These are phyloP conservation scores for Ophiosphaerella herpotricha DNA, from an alignment of 2,329 filamentous ascomycete species.

Conservation along the genomic window DNA sequence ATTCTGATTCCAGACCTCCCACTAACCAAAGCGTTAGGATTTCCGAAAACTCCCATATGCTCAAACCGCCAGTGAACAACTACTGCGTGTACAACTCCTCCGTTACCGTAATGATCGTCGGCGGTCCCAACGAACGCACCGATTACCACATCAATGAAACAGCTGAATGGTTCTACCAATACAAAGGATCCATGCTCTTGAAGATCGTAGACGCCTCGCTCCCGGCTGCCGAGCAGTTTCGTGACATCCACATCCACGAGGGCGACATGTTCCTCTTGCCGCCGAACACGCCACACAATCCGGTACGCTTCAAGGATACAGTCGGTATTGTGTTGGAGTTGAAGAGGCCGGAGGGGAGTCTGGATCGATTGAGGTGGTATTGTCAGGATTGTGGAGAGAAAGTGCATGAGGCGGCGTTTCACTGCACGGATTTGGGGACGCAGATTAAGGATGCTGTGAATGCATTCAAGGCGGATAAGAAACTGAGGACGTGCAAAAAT, in stretches of 20 bases:
- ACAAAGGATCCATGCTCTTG: slow-evolving; percentile 90
- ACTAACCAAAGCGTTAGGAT: slow-evolving; percentile 63
- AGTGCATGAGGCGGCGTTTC: slow-evolving; percentile 85
- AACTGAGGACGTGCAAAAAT: slow-evolving; percentile 72
- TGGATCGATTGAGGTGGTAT: slow-evolving; percentile 91
- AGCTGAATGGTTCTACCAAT: slow-evolving; percentile 97
- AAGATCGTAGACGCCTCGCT: slow-evolving; percentile 73
- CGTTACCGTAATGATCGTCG: slow-evolving; percentile 90
- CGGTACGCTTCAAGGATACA: slow-evolving; percentile 88
- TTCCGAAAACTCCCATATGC: slow-evolving; percentile 84
- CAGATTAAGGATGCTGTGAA: slow-evolving; percentile 94
- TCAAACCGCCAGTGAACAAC: slow-evolving; percentile 95
- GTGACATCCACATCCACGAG: slow-evolving; percentile 87
- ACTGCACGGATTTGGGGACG: slow-evolving; percentile 86
- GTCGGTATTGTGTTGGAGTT: slow-evolving; percentile 95
- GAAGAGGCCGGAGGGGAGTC: slow-evolving; percentile 67
- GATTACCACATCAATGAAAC: slow-evolving; percentile 99
- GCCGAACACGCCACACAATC: slow-evolving; percentile 94
- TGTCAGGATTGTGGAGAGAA: slow-evolving; percentile 71
- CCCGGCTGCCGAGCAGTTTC: slow-evolving; percentile 60
- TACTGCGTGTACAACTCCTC: slow-evolving; percentile 91
- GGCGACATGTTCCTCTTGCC: slow-evolving; percentile 94
- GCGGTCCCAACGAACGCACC: slow-evolving; percentile 91
- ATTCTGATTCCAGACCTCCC: too few relatives aligned
- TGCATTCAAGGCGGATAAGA: slow-evolving; percentile 71